Evolutionary conservation across 345 rosid species (phyloP), one percentile per base, ranked within the genome.

Genomic region (Bruguiera gymnorhiza): DNA sequence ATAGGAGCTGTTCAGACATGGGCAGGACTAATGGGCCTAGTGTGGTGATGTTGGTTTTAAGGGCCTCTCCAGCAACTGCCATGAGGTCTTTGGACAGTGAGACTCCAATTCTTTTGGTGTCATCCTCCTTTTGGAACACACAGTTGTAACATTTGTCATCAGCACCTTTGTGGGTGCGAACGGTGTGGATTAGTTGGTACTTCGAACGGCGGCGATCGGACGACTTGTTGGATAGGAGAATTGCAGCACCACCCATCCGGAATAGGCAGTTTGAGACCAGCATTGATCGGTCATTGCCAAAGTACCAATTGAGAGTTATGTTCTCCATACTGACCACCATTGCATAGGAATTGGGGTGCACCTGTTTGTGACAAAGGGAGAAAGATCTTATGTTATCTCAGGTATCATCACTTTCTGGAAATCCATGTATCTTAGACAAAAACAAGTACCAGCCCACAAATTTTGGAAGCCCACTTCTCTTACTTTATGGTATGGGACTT

Each of bases 1-100:
- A 90, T 23, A 90, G 82, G 64, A 89, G 86, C 46, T 93, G 98
- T 69, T 93, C 98, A 3, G 98, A 90, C 89, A 93, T 84, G 39
- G 98, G 97, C 8, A 93, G 81, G 52, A 93, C 98, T 6, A 93
- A 36, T 1, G 98, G 98, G 5, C 97, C 98, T 0, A 93, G 77
- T 0, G 98, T 90, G n/a, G 97, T 93, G 51, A 93, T 93, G 70
- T 93, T 93, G 23, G 98, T 83, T 57, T 93, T 93, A 7, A 93
- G 88, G 62, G 98, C 93, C 82, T 93, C 98, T 46, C 98, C 97
- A 0, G 98, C 98, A 13, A 93, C 93, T 0, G 93, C 92, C 97
- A 93, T 93, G 30, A 93, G 85, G 81, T 89, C 92, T 74, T 93
- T 93, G 0, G 98, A 93, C 27, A 93, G 91, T 0, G 97, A 83